Evolutionary conservation across 257 asterid species (phyloP), one percentile per base, ranked within the genome.

Genomic region (Leptodermis oblonga): DNA sequence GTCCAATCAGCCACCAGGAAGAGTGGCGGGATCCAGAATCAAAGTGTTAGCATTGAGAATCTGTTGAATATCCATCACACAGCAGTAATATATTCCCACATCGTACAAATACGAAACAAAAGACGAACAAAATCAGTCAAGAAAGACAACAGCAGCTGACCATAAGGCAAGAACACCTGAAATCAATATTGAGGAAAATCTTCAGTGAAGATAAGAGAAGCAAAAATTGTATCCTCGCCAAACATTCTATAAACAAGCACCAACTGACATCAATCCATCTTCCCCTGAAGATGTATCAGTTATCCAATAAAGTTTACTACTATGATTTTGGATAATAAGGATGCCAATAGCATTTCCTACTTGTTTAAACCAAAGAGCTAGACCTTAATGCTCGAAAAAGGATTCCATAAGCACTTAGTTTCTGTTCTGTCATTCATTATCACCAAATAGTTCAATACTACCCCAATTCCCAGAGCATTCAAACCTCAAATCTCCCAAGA

Each of bases 211-310:
- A 31, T 15, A 5, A 31, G 23, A 28, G 41, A 12, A 34, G 42
- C 26, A 59, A 59, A n/a, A n/a, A n/a, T n/a, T n/a, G n/a, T n/a
- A 64, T 26, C 55, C 69, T 64, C n/a, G n/a, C 4, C 42, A 4
- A 6, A 18, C n/a, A n/a, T n/a, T 26, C 55, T 26, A 65, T 28
- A 28, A 46, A 30, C 20, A 66, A 45, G 58, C 14, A 26, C 26
- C 46, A 45, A 30, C 22, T 26, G 20, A 18, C 23, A 51, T n/a
- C n/a, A 46, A 14, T 51, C 58, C 45, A 67, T n/a, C 10, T 46
- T 18, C 25, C 17, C 48, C 62, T n/a, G 25, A 23, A 14, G 20
- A 4, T 7, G 5, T 51, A n/a, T 23, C 31, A 65, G 26, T 43
- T 36, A 43, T 14, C 17, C 7, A 11, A 3, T 13, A 12, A 8